Base-by-base conservation (phyloP, 306 rosid genomes). In the Cicer judaicum region DNA sequence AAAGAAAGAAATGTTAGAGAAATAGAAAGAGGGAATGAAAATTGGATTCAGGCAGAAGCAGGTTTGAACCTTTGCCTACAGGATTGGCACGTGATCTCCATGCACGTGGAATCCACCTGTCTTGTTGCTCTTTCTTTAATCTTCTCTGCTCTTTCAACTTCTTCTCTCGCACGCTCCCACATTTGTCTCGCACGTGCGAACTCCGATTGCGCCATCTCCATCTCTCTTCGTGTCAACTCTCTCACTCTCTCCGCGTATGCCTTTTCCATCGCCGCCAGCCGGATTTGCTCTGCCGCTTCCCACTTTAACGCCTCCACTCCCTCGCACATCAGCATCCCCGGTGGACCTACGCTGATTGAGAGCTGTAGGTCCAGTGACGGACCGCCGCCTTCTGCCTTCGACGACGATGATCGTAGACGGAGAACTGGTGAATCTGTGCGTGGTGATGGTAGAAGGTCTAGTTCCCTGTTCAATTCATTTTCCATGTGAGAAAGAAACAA, bases 61-160 rank as follows among this genome's bases (percentile, higher is more conserved):
- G 93, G 89, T 81, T 84, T 87, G 85, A 95, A 95, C 85, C 95
- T 92, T 75, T 90, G 96, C 76, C 96, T 82, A 86, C 99, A 95
- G 41, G 97, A 90, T 7, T 95, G 98, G 87, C 99, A 95, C 52
- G 98, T 95, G 82, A 95, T 90, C 89, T 95, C 99, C 96, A 95
- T 87, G 93, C 97, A 90, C 81, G 96, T 81, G 36, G 96, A 78
- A 18, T 85, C 98, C 16, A 84, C 74, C 74, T 72, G 90, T 4
- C 74, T 76, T 0, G 81, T 92, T 8, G 98, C 97, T 21, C 87
- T 86, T 48, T 92, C 93, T 68, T 92, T 95, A 80, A 92, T 85
- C 63, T 89, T 79, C 84, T 95, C 99, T 0, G 99, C 98, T 9
- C 72, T 83, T 18, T 95, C 98, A 1, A 89, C 93, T 46, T 95